These are phyloP conservation scores for Magnolia officinalis DNA, from an alignment of 164 flowering plant species.

Conservation along the genomic window DNA sequence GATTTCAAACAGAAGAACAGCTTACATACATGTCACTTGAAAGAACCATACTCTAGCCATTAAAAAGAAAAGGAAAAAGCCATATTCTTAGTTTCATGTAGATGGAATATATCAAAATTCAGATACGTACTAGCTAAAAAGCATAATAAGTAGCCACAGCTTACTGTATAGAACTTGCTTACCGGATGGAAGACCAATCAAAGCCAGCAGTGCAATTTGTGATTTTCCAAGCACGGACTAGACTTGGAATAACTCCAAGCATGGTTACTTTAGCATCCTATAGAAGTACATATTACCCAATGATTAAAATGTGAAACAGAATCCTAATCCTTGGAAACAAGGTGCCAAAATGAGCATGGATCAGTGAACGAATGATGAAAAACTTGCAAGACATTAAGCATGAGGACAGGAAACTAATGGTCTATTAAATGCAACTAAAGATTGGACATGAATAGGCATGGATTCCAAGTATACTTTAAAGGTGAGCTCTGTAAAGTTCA, in stretches of 20 bases:
- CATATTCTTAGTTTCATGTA: no score
- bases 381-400: background rate
- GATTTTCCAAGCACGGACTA: slow-evolving; percentile 88
- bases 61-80: no score
- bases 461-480: no score
- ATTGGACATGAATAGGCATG: background rate
- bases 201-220: slow-evolving; percentile 58
- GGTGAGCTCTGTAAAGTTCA: no score
- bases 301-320: background rate
- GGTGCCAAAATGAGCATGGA: background rate
- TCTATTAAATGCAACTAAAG: background rate
- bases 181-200: slow-evolving; percentile 93
- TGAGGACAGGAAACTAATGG: background rate
- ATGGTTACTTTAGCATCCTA: slow-evolving; percentile 95
- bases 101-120: background rate
- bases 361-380: background rate
- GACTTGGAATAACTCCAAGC: slow-evolving; percentile 95
- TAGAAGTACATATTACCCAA: slow-evolving; percentile 3
- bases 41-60: no score
- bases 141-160: background rate
- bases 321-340: background rate
- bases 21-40: no score
- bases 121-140: background rate
- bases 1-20: slow-evolving; percentile 7
- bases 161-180: slow-evolving; percentile 11